These are phyloP conservation scores for Tetrapyrgos nigripes DNA, from an alignment of 1,284 basidiomycete genomes.

Conservation along the genomic window DNA sequence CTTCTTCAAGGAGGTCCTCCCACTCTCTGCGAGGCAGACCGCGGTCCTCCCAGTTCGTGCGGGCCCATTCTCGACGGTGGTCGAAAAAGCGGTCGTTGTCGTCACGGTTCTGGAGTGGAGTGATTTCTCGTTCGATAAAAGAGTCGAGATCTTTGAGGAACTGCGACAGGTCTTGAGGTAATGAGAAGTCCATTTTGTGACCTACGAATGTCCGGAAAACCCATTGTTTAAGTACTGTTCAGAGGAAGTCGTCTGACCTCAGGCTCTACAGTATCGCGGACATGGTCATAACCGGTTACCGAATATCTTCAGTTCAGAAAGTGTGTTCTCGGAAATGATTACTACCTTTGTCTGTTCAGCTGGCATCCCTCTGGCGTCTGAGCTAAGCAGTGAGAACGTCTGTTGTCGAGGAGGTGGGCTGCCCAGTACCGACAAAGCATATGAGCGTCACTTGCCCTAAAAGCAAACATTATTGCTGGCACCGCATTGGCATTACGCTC, in stretches of 20 bases:
- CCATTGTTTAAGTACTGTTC: not conserved
- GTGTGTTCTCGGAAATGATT: not conserved
- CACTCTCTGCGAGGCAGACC: constrained; percentile 12
- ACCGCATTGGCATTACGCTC: too few species aligned
- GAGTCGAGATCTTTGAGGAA: constrained; percentile 9
- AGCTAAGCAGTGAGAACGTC: too few species aligned
- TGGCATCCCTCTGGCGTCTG: too few species aligned
- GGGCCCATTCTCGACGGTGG: constrained; percentile 14
- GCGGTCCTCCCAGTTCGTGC: constrained; percentile 10
- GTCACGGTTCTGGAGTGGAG: constrained; percentile 7
- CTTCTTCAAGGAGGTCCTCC: constrained; percentile 10
- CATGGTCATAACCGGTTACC: not conserved
- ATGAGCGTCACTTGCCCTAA: too few species aligned
- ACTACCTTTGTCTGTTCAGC: not conserved
- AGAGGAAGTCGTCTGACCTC: not conserved
- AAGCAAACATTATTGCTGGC: too few species aligned
- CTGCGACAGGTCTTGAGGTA: constrained; percentile 6
- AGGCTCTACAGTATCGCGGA: not conserved
- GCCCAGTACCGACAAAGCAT: too few species aligned
- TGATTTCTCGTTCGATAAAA: constrained; percentile 12
- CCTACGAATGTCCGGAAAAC: too few species aligned
- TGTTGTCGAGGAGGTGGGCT: too few species aligned
- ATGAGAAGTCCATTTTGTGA: constrained; percentile 7
- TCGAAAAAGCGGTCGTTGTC: constrained; percentile 17
- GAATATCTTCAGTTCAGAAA: not conserved